phyloP scores from a whole-genome alignment of 176 grass and related monocot species.

The Carex myosuroides region DNA sequence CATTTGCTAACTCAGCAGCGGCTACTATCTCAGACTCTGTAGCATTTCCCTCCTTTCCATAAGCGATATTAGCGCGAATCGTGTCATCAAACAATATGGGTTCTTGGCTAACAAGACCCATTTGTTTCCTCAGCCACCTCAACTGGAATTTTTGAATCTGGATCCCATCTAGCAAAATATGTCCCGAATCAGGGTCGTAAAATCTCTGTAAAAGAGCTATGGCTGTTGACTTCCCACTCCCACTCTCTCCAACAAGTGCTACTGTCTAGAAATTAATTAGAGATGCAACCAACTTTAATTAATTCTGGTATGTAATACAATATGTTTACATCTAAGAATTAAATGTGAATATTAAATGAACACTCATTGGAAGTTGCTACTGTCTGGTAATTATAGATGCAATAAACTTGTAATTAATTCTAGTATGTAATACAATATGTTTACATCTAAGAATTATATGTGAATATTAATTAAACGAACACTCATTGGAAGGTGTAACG shows the following conservation, averaged over 20 bases:
- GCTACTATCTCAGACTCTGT: constrained; percentile 40
- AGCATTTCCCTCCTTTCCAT: constrained; percentile 48
- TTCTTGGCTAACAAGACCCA: constrained; percentile 70
- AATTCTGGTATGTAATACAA: no score
- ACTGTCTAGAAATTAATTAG: constrained; percentile 28
- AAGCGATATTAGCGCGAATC: constrained; percentile 56
- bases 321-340: no score
- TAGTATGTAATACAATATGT: no score
- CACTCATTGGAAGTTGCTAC: no score
- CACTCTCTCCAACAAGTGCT: constrained; percentile 70
- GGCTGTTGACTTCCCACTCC: constrained; percentile 67
- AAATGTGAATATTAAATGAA: no score
- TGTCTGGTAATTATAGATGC: no score
- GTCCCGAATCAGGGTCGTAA: constrained; percentile 58
- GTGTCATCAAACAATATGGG: constrained; percentile 58
- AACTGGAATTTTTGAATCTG: constrained; percentile 44
- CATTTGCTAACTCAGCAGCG: constrained; percentile 42
- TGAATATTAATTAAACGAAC: no score
- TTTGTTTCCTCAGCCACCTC: constrained; percentile 65
- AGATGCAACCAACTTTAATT: no score
- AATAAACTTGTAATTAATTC: no score
- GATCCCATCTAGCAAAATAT: constrained; percentile 49
- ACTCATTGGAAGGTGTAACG: no score
- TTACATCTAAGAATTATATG: no score
- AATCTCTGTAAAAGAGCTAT: constrained; percentile 65